Evolutionary conservation across 176 grass and related monocot genomes (phyloP).

Genomic region (barley (Hordeum vulgare)): MorexV3_pseudomolecules_assembly NC_058524.1:251034056-251034555

Average conservation of each 20-base stretch:
- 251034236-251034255: not conserved
- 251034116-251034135: slow-evolving; percentile 99
- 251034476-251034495: too few species aligned
- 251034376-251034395: too few species aligned
- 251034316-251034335: not conserved
- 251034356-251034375: not conserved
- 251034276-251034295: not conserved
- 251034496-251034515: too few species aligned
- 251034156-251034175: not conserved
- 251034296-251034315: not conserved
- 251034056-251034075: not conserved
- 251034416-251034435: too few species aligned
- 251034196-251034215: not conserved
- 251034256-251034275: not conserved
- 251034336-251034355: not conserved
- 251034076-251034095: not conserved
- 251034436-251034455: too few species aligned
- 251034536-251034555: too few species aligned
- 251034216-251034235: not conserved
- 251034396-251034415: too few species aligned
- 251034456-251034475: too few species aligned
- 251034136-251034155: slow-evolving; percentile 65
- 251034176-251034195: not conserved
- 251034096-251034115: slow-evolving; percentile 94
- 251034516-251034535: too few species aligned